These are phyloP conservation scores for Lathyrus tuberosus DNA, from an alignment of 306 rosid genomes.

Conservation along the genomic window DNA sequence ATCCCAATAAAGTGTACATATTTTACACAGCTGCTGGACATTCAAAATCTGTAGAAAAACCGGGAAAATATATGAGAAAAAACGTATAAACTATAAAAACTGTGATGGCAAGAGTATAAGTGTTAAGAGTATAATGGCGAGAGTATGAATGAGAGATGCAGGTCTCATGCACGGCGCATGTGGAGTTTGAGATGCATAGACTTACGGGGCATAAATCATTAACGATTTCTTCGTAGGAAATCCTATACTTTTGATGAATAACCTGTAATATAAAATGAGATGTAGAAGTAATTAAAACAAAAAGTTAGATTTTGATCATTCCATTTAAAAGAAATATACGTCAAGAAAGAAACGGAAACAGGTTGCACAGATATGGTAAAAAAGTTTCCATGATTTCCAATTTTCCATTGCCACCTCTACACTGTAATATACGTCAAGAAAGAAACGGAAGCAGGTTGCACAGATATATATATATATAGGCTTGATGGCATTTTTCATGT, in stretches of 20 bases:
- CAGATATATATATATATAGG: not conserved
- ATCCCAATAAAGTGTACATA: slow-evolving; percentile 92
- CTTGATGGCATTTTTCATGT: slow-evolving; percentile 8
- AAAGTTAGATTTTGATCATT: slow-evolving; percentile 10
- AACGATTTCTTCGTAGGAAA: slow-evolving; percentile 88
- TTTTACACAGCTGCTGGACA: slow-evolving; percentile 93
- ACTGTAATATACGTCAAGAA: no score
- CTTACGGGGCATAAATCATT: slow-evolving; percentile 96
- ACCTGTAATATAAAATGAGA: slow-evolving; percentile 59
- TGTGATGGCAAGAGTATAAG: not conserved
- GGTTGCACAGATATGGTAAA: slow-evolving; percentile 1
- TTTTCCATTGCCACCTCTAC: no score
- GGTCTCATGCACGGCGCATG: not conserved
- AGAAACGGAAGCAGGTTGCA: slow-evolving; percentile 20
- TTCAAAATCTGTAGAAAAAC: slow-evolving; percentile 69
- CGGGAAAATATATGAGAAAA: slow-evolving; percentile 23
- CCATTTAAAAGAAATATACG: slow-evolving; percentile 23
- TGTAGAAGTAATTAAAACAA: slow-evolving; percentile 5
- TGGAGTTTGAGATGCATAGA: slow-evolving; percentile 38
- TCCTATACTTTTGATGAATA: slow-evolving; percentile 92
- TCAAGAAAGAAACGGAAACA: slow-evolving; percentile 11
- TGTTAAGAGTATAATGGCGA: not conserved
- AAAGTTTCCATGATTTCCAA: slow-evolving; percentile 1
- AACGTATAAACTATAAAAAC: slow-evolving; percentile 3
- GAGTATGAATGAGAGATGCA: slow-evolving; percentile 6